These are phyloP conservation scores for Aspergillus latus DNA, from an alignment of 2,329 filamentous ascomycete species.

Conservation along the genomic window DNA sequence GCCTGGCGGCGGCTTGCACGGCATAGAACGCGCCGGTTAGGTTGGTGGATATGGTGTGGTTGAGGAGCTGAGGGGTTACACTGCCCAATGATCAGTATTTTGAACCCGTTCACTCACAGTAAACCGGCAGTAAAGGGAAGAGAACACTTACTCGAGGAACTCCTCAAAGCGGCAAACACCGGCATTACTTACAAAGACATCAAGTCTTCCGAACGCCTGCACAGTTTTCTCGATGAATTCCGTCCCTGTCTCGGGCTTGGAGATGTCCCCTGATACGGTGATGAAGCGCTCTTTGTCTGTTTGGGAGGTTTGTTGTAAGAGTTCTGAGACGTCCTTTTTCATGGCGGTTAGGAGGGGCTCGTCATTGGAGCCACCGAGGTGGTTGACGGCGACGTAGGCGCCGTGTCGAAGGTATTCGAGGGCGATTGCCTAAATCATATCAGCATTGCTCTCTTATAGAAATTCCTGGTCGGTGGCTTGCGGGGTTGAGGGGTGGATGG, in stretches of 20 bases:
- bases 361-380: constrained; percentile 56
- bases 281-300: constrained; percentile 50
- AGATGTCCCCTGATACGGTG: constrained; percentile 74
- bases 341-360: constrained; percentile 31
- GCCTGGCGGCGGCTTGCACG: constrained; percentile 77
- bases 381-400: constrained; percentile 76
- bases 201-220: constrained; percentile 54
- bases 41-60: constrained; percentile 73
- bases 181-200: constrained; percentile 84
- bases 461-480: not conserved
- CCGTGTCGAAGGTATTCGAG: constrained; percentile 77
- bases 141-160: constrained; percentile 66
- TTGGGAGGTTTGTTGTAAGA: not conserved
- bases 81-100: constrained; percentile 33
- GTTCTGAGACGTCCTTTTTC: constrained; percentile 28
- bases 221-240: constrained; percentile 68
- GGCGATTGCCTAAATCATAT: constrained; percentile 62
- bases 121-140: not conserved
- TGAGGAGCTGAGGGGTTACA: constrained; percentile 68
- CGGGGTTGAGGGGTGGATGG: not conserved
- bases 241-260: constrained; percentile 68
- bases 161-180: constrained; percentile 86
- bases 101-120: constrained; percentile 30
- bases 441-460: not conserved
- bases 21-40: constrained; percentile 86